These are phyloP conservation scores for Sphagnum magellanicum DNA, from an alignment of 228 moss, liverwort and hornwort species.

Conservation along the genomic window DNA sequence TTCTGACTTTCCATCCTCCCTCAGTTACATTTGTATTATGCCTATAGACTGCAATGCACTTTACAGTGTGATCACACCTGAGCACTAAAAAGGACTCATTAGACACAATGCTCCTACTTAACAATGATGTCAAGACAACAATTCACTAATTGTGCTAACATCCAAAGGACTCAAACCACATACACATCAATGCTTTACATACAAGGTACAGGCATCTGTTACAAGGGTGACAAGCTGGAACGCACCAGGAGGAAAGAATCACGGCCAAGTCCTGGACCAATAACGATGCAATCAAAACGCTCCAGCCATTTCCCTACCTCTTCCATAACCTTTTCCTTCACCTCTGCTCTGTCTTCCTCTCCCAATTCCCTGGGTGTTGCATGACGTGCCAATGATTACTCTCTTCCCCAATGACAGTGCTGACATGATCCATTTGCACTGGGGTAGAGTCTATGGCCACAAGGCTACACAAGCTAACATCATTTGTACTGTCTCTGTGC, in stretches of 20 bases:
- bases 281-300: slow-evolving; percentile 74
- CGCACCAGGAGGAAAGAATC: slow-evolving; percentile 81
- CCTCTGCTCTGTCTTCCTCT: slow-evolving; percentile 19
- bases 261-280: slow-evolving; percentile 97
- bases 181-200: neutral
- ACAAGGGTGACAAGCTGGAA: neutral
- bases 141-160: neutral
- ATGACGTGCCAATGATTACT: neutral
- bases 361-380: slow-evolving; percentile 29
- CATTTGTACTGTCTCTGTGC: neutral
- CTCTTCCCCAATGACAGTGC: neutral
- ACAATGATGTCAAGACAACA: neutral
- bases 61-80: no score
- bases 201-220: neutral
- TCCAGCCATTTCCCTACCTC: slow-evolving; percentile 84
- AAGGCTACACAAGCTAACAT: no score
- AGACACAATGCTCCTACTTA: neutral
- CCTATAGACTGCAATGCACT: neutral
- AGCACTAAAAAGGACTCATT: neutral
- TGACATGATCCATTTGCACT: neutral
- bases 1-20: no score
- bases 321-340: slow-evolving; percentile 67
- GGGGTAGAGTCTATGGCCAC: no score
- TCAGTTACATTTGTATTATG: neutral
- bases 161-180: neutral